phyloP scores from a whole-genome alignment of 768 basidiomycete species.

The Tubosaeta brunneosetosa region DNA sequence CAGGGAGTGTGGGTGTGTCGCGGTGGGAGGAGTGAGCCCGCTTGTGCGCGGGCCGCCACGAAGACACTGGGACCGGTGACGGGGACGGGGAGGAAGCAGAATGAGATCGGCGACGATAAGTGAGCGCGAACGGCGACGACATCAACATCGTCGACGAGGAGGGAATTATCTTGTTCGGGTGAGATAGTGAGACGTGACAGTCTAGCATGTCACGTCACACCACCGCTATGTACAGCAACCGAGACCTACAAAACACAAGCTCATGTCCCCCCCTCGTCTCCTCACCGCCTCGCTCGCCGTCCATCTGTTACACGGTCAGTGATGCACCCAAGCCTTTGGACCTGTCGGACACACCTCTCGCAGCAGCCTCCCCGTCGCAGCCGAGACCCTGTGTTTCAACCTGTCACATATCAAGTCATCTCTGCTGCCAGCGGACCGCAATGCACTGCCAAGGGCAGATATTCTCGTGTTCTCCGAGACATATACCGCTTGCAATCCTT shows the following conservation, averaged over 20 bases:
- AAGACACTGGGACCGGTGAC: constrained; percentile 32
- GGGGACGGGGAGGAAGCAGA: constrained; percentile 40
- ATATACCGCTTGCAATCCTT: constrained; percentile 10
- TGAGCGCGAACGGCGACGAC: constrained; percentile 29
- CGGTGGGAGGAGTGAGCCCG: constrained; percentile 42
- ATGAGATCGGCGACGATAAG: constrained; percentile 50
- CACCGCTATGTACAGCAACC: constrained; percentile 16
- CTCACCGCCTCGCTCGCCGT: not conserved
- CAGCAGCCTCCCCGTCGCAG: constrained; percentile 24
- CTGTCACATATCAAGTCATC: constrained; percentile 8
- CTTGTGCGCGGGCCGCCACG: constrained; percentile 45
- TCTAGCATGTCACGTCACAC: constrained; percentile 21
- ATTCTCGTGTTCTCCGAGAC: constrained; percentile 41
- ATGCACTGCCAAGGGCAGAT: constrained; percentile 35
- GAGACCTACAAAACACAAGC: constrained; percentile 22
- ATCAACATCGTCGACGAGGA: constrained; percentile 1
- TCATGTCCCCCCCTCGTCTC: constrained; percentile 7
- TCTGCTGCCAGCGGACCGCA: constrained; percentile 30
- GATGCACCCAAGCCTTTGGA: not conserved
- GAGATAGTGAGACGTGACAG: constrained; percentile 8
- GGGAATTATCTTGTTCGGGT: constrained; percentile 15
- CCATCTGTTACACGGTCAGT: constrained; percentile 8
- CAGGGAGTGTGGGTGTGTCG: constrained; percentile 31
- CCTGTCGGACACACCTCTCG: constrained; percentile 20
- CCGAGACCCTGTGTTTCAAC: constrained; percentile 33